Evolutionary conservation across 192 early-diverging fungal species (phyloP).

Genomic region (Linnemannia schmuckeri): DNA sequence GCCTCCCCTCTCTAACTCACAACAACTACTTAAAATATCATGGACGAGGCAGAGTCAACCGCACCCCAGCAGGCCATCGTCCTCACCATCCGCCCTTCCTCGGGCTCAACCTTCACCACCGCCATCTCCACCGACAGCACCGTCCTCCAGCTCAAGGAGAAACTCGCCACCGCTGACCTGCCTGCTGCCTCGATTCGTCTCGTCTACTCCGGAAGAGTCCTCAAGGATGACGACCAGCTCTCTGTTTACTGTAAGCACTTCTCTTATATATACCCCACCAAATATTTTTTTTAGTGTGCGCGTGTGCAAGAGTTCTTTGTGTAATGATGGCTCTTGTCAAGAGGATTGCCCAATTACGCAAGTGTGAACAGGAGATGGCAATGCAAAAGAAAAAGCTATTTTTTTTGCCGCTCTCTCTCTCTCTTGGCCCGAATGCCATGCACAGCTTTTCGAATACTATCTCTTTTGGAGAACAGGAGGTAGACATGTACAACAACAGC

Average conservation of each 20-base stretch:
- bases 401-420: background rate
- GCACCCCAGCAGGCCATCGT: conserved; percentile 50
- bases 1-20: background rate
- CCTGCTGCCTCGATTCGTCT: conserved; percentile 79
- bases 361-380: background rate
- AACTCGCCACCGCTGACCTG: conserved; percentile 70
- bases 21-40: background rate
- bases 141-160: conserved; percentile 80
- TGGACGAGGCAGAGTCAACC: conserved; percentile 41
- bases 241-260: conserved; percentile 70
- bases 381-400: background rate
- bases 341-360: conserved; percentile 16
- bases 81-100: conserved; percentile 67
- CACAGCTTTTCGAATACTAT: background rate
- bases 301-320: background rate
- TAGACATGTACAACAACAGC: background rate
- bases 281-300: background rate
- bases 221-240: conserved; percentile 92
- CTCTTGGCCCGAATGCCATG: background rate
- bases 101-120: conserved; percentile 61
- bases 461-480: background rate
- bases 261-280: background rate
- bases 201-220: conserved; percentile 91
- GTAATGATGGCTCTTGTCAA: conserved; percentile 18
- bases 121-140: conserved; percentile 67